phyloP scores from a whole-genome alignment of 129 eudicot species.

The Mikania micrantha region DNA sequence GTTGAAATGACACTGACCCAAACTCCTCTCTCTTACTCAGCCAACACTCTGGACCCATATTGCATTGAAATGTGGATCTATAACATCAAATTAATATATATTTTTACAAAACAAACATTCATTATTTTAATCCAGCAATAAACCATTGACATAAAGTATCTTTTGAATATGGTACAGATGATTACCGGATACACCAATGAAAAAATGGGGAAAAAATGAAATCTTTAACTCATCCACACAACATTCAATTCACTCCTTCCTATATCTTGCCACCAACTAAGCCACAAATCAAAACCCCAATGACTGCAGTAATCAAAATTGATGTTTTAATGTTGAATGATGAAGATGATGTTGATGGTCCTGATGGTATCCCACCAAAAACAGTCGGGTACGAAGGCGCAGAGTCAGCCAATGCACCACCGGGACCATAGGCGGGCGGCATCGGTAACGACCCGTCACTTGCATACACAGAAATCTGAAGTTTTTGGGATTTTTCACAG shows the following conservation, averaged over 20 bases:
- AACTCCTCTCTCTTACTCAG: background rate
- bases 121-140: background rate
- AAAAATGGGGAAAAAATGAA: slow-evolving; percentile 12
- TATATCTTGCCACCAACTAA: slow-evolving; percentile 27
- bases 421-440: slow-evolving; percentile 46
- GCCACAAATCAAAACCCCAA: slow-evolving; percentile 36
- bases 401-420: slow-evolving; percentile 40
- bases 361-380: slow-evolving; percentile 74
- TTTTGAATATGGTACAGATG: slow-evolving; percentile 24
- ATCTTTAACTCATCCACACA: slow-evolving; percentile 17
- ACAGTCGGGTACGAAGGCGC: slow-evolving; percentile 68
- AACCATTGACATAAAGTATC: too few relatives aligned
- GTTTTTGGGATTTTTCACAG: slow-evolving; percentile 69
- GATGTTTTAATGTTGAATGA: slow-evolving; percentile 13
- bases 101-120: background rate
- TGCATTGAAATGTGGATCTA: background rate
- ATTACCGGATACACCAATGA: background rate
- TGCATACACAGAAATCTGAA: slow-evolving; percentile 42
- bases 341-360: slow-evolving; percentile 40
- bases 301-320: slow-evolving; percentile 20
- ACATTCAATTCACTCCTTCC: background rate
- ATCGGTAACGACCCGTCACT: slow-evolving; percentile 48
- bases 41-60: background rate
- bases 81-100: background rate
- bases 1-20: too few relatives aligned